A percentile compares a stretch with the other conserved stretches of the same genome.
phyloP scores from a whole-genome alignment of 345 rosid species.

The Eucalyptus cloeziana region DNA sequence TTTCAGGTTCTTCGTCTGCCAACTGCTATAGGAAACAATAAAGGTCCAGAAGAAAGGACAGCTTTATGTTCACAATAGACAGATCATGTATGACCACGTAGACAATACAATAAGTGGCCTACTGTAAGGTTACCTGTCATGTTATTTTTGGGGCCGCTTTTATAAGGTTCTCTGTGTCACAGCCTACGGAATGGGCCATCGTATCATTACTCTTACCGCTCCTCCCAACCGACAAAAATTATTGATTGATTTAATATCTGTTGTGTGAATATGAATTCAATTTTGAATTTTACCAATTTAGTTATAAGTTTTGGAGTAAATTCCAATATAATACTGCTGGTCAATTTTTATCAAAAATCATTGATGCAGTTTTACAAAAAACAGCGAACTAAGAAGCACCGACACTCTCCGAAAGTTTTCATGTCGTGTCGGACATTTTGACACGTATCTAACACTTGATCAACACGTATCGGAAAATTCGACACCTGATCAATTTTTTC shows the following conservation, averaged over 20 bases:
- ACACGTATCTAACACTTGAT: too few relatives aligned
- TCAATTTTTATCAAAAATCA: background rate
- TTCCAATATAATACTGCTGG: rapidly evolving
- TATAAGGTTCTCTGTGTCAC: background rate
- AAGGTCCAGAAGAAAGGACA: background rate
- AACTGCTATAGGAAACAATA: background rate
- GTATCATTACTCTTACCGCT: background rate
- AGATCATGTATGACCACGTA: background rate
- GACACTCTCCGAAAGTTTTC: rapidly evolving
- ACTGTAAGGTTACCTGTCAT: background rate
- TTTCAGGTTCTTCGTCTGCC: background rate
- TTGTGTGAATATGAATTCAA: background rate
- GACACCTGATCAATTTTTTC: rapidly evolving
- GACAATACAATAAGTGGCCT: background rate
- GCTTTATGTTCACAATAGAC: background rate
- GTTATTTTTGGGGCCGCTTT: background rate
- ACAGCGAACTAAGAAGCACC: rapidly evolving
- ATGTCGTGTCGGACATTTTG: rapidly evolving
- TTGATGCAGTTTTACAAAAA: too few relatives aligned
- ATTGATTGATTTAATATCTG: background rate
- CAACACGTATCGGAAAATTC: rapidly evolving
- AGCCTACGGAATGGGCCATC: background rate
- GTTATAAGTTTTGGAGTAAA: rapidly evolving
- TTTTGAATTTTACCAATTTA: background rate
- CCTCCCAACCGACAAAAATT: background rate